Evolutionary conservation across 345 rosid species (phyloP).

Genomic region (Punica granatum): DNA sequence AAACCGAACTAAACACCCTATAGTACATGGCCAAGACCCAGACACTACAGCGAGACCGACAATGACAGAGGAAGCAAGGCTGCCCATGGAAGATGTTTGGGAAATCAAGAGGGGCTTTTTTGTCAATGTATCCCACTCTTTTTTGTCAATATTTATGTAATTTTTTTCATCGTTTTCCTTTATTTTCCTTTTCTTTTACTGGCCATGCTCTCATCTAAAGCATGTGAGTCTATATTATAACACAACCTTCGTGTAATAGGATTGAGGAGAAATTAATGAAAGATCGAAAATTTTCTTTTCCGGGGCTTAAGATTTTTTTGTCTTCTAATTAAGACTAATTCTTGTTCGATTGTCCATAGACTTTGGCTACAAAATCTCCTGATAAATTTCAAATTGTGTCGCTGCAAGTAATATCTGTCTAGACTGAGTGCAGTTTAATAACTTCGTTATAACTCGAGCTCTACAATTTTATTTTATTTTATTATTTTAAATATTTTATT

Average conservation of each 20-base stretch:
- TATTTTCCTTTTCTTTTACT: not conserved
- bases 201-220: not conserved
- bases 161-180: no score
- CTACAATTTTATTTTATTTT: no score
- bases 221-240: not conserved
- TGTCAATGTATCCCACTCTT: not conserved
- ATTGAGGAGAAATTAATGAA: not conserved
- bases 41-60: not conserved
- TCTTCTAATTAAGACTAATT: no score
- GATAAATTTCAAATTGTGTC: no score
- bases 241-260: not conserved
- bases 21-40: not conserved
- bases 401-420: no score
- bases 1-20: not conserved
- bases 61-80: not conserved
- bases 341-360: no score
- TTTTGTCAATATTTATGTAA: not conserved
- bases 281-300: no score
- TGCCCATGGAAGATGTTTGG: not conserved
- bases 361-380: no score
- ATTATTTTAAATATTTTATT: not conserved
- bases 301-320: no score
- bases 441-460: no score
- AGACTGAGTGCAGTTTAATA: no score
- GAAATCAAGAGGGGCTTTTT: not conserved